phyloP scores from a whole-genome alignment of 345 rosid species.

The Acer yangbiense region DNA sequence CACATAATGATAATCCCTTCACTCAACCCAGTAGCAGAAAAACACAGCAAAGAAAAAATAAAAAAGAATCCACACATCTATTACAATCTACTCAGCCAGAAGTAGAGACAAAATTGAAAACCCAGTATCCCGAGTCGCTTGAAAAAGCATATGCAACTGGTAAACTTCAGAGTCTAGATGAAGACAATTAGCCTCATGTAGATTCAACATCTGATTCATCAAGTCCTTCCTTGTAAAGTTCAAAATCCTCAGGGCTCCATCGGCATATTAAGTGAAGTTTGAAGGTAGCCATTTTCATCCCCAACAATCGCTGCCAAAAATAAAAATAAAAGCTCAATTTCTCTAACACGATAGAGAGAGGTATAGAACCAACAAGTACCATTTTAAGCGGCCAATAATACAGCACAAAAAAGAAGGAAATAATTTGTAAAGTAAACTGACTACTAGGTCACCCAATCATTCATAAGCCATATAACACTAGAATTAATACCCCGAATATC shows the following conservation, averaged over 20 bases:
- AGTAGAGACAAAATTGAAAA: too few relatives aligned
- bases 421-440: neutral
- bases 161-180: neutral
- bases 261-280: slow-evolving; percentile 73
- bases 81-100: too few relatives aligned
- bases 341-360: neutral
- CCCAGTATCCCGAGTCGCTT: too few relatives aligned
- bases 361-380: neutral
- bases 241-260: slow-evolving; percentile 78
- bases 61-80: too few relatives aligned
- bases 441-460: neutral
- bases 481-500: neutral
- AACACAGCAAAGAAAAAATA: too few relatives aligned
- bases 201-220: slow-evolving; percentile 84
- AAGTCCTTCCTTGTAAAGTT: slow-evolving; percentile 63
- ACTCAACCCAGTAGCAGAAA: too few relatives aligned
- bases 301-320: slow-evolving; percentile 76
- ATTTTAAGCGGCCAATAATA: neutral
- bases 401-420: neutral
- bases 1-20: too few relatives aligned
- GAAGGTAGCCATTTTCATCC: slow-evolving; percentile 92
- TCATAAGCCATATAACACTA: neutral
- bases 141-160: too few relatives aligned
- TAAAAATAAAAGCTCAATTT: neutral
- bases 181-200: slow-evolving; percentile 29